Evolutionary conservation across 805 yeast genomes (phyloP).

Genomic region (Yamadazyma kitorensis): DNA sequence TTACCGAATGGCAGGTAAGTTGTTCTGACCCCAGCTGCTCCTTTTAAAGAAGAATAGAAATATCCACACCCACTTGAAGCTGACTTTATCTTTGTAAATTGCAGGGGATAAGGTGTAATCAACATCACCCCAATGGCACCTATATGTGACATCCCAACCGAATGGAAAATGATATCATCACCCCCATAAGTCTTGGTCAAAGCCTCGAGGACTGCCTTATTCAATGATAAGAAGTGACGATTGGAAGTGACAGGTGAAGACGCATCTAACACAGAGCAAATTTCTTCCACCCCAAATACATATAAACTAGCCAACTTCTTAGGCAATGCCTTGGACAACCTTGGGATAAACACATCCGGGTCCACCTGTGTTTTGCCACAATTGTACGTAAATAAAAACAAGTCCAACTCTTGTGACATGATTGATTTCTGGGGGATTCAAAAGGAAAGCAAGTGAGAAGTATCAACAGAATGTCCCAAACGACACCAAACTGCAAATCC

Average conservation of each 20-base stretch:
- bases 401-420: constrained; percentile 7
- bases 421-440: too few species aligned
- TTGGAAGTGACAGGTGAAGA: constrained; percentile 39
- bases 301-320: constrained; percentile 42
- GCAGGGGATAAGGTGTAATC: constrained; percentile 42
- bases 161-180: constrained; percentile 31
- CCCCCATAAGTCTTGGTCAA: constrained; percentile 32
- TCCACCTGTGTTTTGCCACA: constrained; percentile 48
- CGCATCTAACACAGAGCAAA: constrained; percentile 56
- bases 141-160: constrained; percentile 41
- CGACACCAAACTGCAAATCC: too few species aligned
- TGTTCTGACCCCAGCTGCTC: constrained; percentile 66
- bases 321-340: constrained; percentile 26
- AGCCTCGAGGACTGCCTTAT: constrained; percentile 30
- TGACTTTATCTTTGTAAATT: constrained; percentile 20
- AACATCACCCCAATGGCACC: constrained; percentile 61
- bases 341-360: constrained; percentile 26
- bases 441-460: too few species aligned
- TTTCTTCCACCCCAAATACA: constrained; percentile 67
- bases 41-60: constrained; percentile 65
- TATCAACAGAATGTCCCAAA: too few species aligned
- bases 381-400: constrained; percentile 50
- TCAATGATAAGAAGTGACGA: constrained; percentile 32
- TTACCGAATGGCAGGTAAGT: constrained; percentile 21
- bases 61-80: constrained; percentile 53